These are phyloP conservation scores for Claviceps sp. DNA, from an alignment of 2,329 filamentous ascomycete species.

Conservation along the genomic window DNA sequence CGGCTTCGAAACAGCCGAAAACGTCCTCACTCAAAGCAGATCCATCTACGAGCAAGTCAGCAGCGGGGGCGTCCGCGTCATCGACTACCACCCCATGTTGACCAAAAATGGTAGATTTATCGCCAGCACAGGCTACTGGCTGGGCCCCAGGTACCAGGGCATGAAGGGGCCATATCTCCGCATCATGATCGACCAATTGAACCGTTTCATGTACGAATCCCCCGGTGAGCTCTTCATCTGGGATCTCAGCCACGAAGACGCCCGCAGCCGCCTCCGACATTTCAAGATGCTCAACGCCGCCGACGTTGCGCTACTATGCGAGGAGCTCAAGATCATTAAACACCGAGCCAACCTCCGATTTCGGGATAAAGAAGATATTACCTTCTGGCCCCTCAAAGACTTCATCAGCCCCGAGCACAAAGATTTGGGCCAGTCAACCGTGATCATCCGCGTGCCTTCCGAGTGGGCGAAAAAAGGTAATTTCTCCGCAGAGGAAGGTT, in stretches of 20 bases:
- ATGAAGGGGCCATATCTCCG: conserved; percentile 12
- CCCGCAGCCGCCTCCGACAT: not conserved
- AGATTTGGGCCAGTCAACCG: conserved; percentile 9
- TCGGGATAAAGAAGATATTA: conserved; percentile 12
- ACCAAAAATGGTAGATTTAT: conserved; percentile 1
- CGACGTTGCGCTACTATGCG: conserved; percentile 9
- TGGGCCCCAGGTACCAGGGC: conserved; percentile 12
- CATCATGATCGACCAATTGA: conserved; percentile 16
- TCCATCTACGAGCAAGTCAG: conserved; percentile 14
- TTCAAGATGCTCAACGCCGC: not conserved
- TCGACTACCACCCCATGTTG: conserved; percentile 15
- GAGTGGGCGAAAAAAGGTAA: conserved; percentile 8
- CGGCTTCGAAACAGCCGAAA: conserved; percentile 6
- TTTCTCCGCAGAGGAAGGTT: conserved; percentile 16
- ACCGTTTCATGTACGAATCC: conserved; percentile 14
- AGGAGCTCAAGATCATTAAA: conserved; percentile 11
- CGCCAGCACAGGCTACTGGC: conserved; percentile 11
- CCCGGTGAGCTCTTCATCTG: conserved; percentile 22
- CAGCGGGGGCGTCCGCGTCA: conserved; percentile 16
- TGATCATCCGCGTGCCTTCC: conserved; percentile 16
- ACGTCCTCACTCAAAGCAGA: conserved; percentile 14
- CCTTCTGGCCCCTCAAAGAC: conserved; percentile 11
- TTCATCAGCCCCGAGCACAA: conserved; percentile 11
- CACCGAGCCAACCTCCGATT: conserved; percentile 9
- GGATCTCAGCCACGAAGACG: conserved; percentile 13